Evolutionary conservation across 2,329 filamentous ascomycete genomes (phyloP).

Genomic region (Pseudocercospora ulei): DNA sequence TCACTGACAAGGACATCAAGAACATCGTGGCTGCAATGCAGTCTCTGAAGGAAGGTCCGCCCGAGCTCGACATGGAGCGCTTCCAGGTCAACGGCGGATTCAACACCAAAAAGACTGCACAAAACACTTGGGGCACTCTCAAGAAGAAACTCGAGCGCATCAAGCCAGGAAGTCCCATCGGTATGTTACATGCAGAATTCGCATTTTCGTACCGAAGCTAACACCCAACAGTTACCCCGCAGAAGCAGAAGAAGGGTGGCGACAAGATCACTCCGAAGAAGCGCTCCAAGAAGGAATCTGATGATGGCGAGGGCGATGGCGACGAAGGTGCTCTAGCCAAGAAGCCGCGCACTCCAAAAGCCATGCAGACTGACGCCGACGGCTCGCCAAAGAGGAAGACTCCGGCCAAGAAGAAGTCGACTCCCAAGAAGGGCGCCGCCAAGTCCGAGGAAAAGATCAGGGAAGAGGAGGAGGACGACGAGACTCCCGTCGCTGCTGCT

Average conservation of each 20-base stretch:
- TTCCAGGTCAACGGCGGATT: conserved; percentile 26
- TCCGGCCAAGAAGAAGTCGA: conserved; percentile 11
- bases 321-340: conserved; percentile 13
- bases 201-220: background rate
- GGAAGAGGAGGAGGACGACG: too few species aligned
- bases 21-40: conserved; percentile 28
- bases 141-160: conserved; percentile 31
- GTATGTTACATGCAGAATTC: conserved; percentile 6
- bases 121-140: conserved; percentile 33
- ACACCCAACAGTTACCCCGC: conserved; percentile 2
- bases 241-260: conserved; percentile 9
- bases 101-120: conserved; percentile 29
- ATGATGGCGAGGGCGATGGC: conserved; percentile 19
- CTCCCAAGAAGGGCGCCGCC: conserved; percentile 18
- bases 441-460: conserved; percentile 25
- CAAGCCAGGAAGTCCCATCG: conserved; percentile 18
- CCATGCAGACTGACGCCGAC: conserved; percentile 17
- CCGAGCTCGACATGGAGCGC: conserved; percentile 33
- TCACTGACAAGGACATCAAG: conserved; percentile 29
- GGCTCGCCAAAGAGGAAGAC: conserved; percentile 16
- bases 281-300: conserved; percentile 27
- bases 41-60: conserved; percentile 31
- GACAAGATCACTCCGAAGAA: conserved; percentile 23
- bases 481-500: too few species aligned
- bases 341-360: conserved; percentile 19